Evolutionary conservation across 2,329 filamentous ascomycete species (phyloP).

Genomic region (Knufia fluminis): DNA sequence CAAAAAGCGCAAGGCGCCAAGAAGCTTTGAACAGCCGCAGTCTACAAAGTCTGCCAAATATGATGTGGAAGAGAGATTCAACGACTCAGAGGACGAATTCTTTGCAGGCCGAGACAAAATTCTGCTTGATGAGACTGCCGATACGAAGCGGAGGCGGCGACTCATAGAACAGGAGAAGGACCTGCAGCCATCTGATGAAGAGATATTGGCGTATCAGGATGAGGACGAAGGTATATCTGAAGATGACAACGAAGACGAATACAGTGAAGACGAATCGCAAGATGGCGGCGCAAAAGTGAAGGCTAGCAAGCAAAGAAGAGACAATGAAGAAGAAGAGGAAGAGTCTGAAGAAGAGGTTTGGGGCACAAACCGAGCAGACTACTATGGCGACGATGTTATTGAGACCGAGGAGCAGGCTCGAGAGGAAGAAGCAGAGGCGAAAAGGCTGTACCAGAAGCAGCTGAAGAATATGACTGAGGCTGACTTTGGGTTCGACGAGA

Average conservation of each 20-base stretch:
- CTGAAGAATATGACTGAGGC: conserved; percentile 78
- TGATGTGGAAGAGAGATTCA: conserved; percentile 60
- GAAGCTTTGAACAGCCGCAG: conserved; percentile 21
- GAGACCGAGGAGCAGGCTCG: conserved; percentile 61
- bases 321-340: conserved; percentile 42
- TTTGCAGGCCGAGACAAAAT: conserved; percentile 80
- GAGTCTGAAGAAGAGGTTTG: conserved; percentile 61
- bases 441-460: conserved; percentile 82
- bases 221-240: conserved; percentile 35
- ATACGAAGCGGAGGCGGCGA: conserved; percentile 66
- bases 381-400: conserved; percentile 79
- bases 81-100: conserved; percentile 90
- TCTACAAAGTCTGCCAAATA: conserved; percentile 21
- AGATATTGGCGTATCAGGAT: conserved; percentile 46
- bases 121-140: conserved; percentile 69
- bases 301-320: conserved; percentile 21
- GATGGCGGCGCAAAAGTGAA: conserved; percentile 22
- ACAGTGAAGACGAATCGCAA: conserved; percentile 27
- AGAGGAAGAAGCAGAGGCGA: conserved; percentile 86
- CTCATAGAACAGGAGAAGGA: conserved; percentile 52
- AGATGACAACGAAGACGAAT: conserved; percentile 52
- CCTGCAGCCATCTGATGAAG: conserved; percentile 53
- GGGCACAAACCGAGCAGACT: conserved; percentile 80
- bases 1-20: conserved; percentile 60
- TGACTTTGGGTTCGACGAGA: conserved; percentile 88